phyloP scores from a whole-genome alignment of 495 filamentous ascomycete species.

The Daldinia concentrica region DNA sequence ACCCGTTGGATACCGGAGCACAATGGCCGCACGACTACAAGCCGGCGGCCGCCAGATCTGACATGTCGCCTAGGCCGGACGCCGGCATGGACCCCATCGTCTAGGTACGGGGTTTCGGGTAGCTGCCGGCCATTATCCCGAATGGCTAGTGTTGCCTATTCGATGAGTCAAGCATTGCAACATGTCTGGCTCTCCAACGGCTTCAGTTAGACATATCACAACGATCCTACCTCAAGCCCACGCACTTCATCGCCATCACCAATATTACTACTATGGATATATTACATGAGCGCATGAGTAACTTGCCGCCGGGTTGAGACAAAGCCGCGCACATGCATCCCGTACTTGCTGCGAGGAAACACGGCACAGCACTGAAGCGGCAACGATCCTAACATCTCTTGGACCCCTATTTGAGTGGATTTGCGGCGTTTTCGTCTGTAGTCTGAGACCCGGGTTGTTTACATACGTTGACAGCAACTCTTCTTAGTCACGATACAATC shows the following conservation, averaged over 20 bases:
- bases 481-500: not conserved
- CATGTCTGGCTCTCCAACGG: constrained; percentile 26
- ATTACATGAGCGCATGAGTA: constrained; percentile 16
- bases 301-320: constrained; percentile 37
- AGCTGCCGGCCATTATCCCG: constrained; percentile 33
- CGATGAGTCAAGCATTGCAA: not conserved
- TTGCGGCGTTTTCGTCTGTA: constrained; percentile 30
- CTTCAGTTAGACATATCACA: not conserved
- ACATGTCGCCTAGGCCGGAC: constrained; percentile 38
- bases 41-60: constrained; percentile 36
- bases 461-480: not conserved
- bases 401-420: constrained; percentile 13
- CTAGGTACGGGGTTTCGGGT: constrained; percentile 26
- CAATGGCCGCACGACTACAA: constrained; percentile 22
- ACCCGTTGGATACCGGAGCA: constrained; percentile 29
- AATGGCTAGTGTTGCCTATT: constrained; percentile 16
- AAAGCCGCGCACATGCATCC: constrained; percentile 36
- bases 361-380: constrained; percentile 27
- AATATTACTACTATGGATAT: not conserved
- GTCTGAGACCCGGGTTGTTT: constrained; percentile 20
- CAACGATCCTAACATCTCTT: constrained; percentile 18
- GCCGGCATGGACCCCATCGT: constrained; percentile 34
- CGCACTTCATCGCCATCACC: not conserved
- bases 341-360: constrained; percentile 34
- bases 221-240: not conserved